Evolutionary conservation across 768 basidiomycete genomes (phyloP), one percentile per base, ranked within the genome.

Genomic region (Galerina sulciceps): DNA sequence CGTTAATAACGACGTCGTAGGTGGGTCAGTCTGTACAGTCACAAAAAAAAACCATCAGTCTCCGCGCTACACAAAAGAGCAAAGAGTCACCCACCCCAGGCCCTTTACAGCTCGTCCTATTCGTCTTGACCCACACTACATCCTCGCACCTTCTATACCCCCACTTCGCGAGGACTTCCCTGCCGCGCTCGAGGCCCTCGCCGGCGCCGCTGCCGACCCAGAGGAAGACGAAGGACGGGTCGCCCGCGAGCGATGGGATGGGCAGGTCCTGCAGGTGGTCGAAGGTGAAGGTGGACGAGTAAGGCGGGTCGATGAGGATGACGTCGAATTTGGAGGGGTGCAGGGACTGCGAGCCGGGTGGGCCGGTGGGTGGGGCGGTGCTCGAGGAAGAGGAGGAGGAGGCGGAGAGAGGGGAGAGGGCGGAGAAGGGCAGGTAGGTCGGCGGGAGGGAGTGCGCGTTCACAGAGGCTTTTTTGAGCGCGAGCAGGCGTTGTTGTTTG

Each of bases 71-170:
- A 40, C 37, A 43, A 48, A 57, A 40, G 42, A 23, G 23, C 18
- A 18, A 55, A 20, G 41, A 47, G 46, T 49, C 14, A 78, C 87
- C 66, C 69, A 91, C 90, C 55, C 90, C 91, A 53, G 93, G 89
- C 1, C 91, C 91, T 14, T 79, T 79, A 70, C 91, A 90, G 20
- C 76, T 81, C 18, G 74, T 79, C 58, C 82, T 82, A 70, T 98
- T 99, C 45, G 94, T 96, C 77, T 94, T 94, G 55, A 97, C 90
- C 96, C 95, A 99, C 4, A 97, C 93, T n/a, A 99, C 92, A 69
- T 99, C 97, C 67, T 99, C 97, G 67, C 94, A 97, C 50, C 97
- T 76, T 42, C 94, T 79, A 69, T 94, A 96, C 3, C 96, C 97
- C 96, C 96, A 99, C 72, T 86, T 90, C 1, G 89, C 91, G 38